Percentiles rank a stretch among this genome's conserved stretches.
phyloP scores from a whole-genome alignment of 768 basidiomycete species.

The Tylopilus rubrobrunneus region DNA sequence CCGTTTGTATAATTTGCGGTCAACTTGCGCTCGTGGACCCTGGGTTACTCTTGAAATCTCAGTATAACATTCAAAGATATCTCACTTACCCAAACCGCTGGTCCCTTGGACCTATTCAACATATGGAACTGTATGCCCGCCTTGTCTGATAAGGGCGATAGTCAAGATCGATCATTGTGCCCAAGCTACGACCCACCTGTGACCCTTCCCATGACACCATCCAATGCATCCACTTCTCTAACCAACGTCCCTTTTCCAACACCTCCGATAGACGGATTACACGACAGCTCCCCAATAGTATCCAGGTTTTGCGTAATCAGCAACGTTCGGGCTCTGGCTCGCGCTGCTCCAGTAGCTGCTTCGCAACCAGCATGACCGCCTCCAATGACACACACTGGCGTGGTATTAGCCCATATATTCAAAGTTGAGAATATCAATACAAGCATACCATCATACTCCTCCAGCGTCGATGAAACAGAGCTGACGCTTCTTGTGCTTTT shows the following conservation, averaged over 20 bases:
- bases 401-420: slow-evolving; percentile 29
- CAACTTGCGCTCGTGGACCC: slow-evolving; percentile 90
- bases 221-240: slow-evolving; percentile 87
- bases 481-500: slow-evolving; percentile 2
- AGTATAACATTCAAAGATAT: too few relatives aligned
- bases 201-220: slow-evolving; percentile 81
- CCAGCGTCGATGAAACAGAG: neutral
- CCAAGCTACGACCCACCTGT: slow-evolving; percentile 48
- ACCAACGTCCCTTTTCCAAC: slow-evolving; percentile 91
- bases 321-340: slow-evolving; percentile 76
- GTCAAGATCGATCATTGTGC: neutral
- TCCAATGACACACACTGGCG: slow-evolving; percentile 79
- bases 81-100: slow-evolving; percentile 77
- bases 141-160: slow-evolving; percentile 50
- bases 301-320: slow-evolving; percentile 79
- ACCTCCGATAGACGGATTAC: slow-evolving; percentile 90
- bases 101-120: slow-evolving; percentile 79
- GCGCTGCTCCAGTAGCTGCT: slow-evolving; percentile 81
- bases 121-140: slow-evolving; percentile 89
- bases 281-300: slow-evolving; percentile 81
- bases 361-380: slow-evolving; percentile 94
- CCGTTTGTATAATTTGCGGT: slow-evolving; percentile 76
- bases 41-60: slow-evolving; percentile 23
- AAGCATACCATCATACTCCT: slow-evolving; percentile 25
- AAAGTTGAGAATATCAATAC: neutral